Conservation (phyloP, 441 rosid genomes). For the Manihot esculenta region DNA sequence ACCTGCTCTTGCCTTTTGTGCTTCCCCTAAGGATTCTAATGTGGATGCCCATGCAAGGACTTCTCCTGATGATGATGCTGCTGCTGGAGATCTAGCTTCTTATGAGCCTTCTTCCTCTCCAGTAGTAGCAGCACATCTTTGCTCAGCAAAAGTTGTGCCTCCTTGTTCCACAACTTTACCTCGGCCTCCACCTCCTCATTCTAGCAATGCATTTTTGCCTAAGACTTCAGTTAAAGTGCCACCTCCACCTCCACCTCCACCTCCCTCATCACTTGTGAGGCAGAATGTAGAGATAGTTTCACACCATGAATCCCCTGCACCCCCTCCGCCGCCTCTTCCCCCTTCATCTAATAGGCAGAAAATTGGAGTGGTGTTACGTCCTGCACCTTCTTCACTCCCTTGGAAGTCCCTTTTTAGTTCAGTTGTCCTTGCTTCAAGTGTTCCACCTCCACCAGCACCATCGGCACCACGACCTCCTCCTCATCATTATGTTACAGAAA, state of each 20-base stretch:
- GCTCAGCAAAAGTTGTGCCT: conserved; percentile 29
- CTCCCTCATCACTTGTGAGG: conserved; percentile 14
- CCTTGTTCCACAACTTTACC: conserved; percentile 32
- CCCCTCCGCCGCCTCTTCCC: conserved; percentile 30
- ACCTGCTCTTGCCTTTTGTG: conserved; percentile 49
- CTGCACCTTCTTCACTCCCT: conserved; percentile 38
- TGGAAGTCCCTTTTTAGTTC: conserved; percentile 46
- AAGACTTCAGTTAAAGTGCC: conserved; percentile 9
- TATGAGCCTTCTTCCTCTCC: conserved; percentile 47
- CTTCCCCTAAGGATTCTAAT: conserved; percentile 51
- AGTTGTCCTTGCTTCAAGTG: conserved; percentile 26
- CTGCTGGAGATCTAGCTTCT: conserved; percentile 36
- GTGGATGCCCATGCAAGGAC: conserved; percentile 31
- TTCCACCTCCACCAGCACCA: conserved; percentile 14
- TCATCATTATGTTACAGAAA: conserved; percentile 12
- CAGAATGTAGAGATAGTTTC: conserved; percentile 21
- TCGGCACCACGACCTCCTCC: conserved; percentile 19
- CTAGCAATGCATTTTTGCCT: background rate
- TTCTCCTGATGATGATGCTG: conserved; percentile 29
- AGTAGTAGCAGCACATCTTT: conserved; percentile 30
- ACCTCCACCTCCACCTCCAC: conserved; percentile 31
- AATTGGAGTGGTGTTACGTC: conserved; percentile 27
- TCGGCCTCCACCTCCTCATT: conserved; percentile 1
- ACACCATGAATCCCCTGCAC: conserved; percentile 6
- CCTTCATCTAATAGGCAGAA: conserved; percentile 28